phyloP scores from a whole-genome alignment of 352 stramenopile genomes.

The Phytophthora ramorum region DNA sequence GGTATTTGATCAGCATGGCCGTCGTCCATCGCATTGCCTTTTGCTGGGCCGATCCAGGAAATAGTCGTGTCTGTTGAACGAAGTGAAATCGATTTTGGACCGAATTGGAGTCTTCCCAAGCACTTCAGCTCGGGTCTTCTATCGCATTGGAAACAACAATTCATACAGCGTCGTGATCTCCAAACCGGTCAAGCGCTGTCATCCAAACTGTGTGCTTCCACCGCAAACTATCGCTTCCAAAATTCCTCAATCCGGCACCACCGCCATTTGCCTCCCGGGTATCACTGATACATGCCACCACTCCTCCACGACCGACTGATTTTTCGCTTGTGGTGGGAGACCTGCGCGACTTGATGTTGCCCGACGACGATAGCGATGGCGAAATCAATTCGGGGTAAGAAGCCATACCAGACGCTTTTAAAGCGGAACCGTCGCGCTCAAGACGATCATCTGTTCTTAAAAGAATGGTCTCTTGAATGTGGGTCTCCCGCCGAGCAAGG shows the following conservation, averaged over 20 bases:
- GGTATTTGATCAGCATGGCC: background rate
- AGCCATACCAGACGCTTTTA: no score
- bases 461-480: conserved; percentile 40
- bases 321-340: conserved; percentile 43
- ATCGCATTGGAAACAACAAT: no score
- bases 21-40: background rate
- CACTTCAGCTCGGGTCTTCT: no score
- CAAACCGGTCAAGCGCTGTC: no score
- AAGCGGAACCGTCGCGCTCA: no score
- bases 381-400: background rate
- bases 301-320: conserved; percentile 44
- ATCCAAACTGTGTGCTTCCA: conserved; percentile 20
- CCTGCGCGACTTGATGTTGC: conserved; percentile 50
- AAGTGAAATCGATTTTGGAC: no score
- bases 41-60: background rate
- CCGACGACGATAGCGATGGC: conserved; percentile 18
- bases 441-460: no score
- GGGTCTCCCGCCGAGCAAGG: conserved; percentile 27
- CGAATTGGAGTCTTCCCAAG: no score
- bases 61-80: no score
- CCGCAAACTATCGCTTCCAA: conserved; percentile 21
- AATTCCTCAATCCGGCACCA: conserved; percentile 12
- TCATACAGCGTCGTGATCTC: no score
- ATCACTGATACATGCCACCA: conserved; percentile 50
- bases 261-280: conserved; percentile 46